These are phyloP conservation scores for Cyanophora paradoxa DNA, from an alignment of 78 protist genomes.

Conservation along the genomic window DNA sequence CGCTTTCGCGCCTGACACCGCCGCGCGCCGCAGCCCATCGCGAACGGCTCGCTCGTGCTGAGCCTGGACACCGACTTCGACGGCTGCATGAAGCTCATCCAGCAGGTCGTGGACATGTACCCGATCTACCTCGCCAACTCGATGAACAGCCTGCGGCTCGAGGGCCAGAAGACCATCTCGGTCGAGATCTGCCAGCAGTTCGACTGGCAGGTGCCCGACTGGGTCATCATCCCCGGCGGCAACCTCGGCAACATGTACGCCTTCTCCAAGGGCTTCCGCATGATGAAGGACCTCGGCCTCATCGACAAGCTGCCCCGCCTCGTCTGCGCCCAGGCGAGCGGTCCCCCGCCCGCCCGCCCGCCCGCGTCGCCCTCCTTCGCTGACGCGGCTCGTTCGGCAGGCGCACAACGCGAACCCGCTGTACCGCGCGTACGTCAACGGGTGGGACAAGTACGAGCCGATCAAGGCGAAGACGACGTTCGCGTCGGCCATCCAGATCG, in stretches of 20 bases:
- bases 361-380: too few species aligned
- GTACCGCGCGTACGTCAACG: background rate
- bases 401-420: conserved; percentile 2
- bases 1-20: too few species aligned
- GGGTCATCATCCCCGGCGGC: background rate
- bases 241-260: conserved; percentile 1
- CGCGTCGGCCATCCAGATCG: background rate
- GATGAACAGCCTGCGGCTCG: background rate
- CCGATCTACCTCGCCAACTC: background rate
- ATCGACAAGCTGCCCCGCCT: background rate
- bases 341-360: too few species aligned
- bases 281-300: background rate
- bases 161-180: background rate
- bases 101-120: background rate
- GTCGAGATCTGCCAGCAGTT: background rate
- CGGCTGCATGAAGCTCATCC: background rate
- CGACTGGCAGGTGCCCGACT: background rate
- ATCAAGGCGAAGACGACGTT: background rate
- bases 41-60: background rate
- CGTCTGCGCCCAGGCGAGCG: background rate
- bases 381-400: too few species aligned
- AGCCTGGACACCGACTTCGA: background rate
- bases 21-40: background rate
- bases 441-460: background rate
- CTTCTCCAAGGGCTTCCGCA: background rate